Conservation (phyloP, 1,284 basidiomycete species). For the Trametes polyzona region DNA sequence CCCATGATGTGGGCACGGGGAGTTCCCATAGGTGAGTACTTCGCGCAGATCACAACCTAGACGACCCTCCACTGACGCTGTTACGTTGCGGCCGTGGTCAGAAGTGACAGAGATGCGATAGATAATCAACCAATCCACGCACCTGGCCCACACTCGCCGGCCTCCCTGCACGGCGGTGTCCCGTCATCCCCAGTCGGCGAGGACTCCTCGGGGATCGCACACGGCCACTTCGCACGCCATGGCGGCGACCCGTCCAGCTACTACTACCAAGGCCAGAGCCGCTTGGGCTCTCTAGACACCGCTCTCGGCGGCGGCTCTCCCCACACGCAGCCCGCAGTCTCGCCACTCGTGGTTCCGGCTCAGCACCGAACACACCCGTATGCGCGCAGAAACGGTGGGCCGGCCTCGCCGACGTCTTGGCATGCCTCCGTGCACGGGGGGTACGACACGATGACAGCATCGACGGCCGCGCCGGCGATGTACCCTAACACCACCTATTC, state of each 20-base stretch:
- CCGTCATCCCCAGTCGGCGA: slow-evolving; percentile 26
- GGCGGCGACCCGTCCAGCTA: slow-evolving; percentile 23
- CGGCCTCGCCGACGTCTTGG: slow-evolving; percentile 26
- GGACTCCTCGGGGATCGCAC: slow-evolving; percentile 30
- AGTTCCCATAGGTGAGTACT: slow-evolving; percentile 54
- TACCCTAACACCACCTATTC: slow-evolving; percentile 22
- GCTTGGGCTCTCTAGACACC: slow-evolving; percentile 20
- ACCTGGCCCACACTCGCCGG: slow-evolving; percentile 21
- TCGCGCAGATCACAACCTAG: slow-evolving; percentile 17
- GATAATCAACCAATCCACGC: slow-evolving; percentile 30
- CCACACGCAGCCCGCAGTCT: slow-evolving; percentile 13
- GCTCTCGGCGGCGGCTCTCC: slow-evolving; percentile 19
- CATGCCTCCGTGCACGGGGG: slow-evolving; percentile 15
- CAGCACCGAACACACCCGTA: slow-evolving; percentile 22
- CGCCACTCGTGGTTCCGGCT: slow-evolving; percentile 17
- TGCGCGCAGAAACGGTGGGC: slow-evolving; percentile 14
- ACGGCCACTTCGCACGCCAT: slow-evolving; percentile 28
- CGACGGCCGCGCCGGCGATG: slow-evolving; percentile 20
- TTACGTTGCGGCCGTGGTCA: slow-evolving; percentile 22
- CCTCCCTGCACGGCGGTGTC: slow-evolving; percentile 21
- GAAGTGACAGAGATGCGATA: slow-evolving; percentile 32
- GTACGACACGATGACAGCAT: slow-evolving; percentile 21
- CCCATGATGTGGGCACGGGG: slow-evolving; percentile 57
- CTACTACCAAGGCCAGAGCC: slow-evolving; percentile 27
- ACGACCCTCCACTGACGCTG: slow-evolving; percentile 23